Conservation (phyloP, 495 filamentous ascomycete species). For the Penicillium simplicissimum region DNA sequence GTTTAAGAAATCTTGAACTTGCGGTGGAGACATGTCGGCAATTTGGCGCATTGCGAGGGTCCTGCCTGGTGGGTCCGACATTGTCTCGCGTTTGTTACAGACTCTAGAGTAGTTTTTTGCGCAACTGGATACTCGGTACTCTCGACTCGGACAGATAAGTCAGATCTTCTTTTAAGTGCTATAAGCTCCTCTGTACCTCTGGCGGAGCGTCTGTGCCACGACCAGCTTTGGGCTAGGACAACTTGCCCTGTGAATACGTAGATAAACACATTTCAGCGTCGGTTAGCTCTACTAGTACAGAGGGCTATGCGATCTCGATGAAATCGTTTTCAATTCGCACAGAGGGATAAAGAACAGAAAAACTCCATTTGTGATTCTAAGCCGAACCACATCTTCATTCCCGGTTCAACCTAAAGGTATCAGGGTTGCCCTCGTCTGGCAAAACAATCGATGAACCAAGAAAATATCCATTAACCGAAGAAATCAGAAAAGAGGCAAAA, state of each 20-base stretch:
- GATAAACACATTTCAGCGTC: no score
- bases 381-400: no score
- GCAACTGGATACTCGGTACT: no score
- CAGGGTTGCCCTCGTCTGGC: conserved; percentile 9
- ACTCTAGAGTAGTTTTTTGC: neutral
- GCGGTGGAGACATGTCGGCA: neutral
- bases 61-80: neutral
- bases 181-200: no score
- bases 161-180: no score
- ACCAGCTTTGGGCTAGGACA: no score
- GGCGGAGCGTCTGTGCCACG: no score
- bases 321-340: conserved; percentile 10
- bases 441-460: neutral
- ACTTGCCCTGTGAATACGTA: no score
- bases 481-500: neutral
- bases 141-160: no score
- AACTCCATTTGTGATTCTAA: neutral
- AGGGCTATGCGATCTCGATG: conserved; percentile 4
- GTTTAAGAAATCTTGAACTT: conserved; percentile 59
- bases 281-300: neutral
- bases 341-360: conserved; percentile 6
- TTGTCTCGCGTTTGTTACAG: neutral
- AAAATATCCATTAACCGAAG: conserved; percentile 5
- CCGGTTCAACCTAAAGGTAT: conserved; percentile 11
- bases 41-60: neutral